A percentile compares a stretch with the other conserved stretches of the same genome.
phyloP scores from a whole-genome alignment of 1,139 yeast genomes.

The Sugiyamaella paludigena region DNA sequence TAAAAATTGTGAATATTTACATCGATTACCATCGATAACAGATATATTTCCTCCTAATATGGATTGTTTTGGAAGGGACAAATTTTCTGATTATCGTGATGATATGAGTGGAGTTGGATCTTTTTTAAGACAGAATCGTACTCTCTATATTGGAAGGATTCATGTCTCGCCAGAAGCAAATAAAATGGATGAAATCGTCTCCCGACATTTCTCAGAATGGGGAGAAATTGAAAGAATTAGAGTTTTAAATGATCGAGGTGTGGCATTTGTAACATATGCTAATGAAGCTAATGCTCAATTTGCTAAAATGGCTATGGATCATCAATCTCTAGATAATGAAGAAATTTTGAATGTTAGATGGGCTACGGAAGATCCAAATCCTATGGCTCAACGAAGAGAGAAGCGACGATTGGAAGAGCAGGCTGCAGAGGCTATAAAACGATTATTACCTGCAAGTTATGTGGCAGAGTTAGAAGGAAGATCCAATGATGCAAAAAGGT shows the following conservation, averaged over 20 bases:
- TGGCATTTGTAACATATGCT: conserved; percentile 76
- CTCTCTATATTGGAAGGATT: conserved; percentile 76
- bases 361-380: conserved; percentile 90
- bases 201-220: conserved; percentile 63
- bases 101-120: conserved; percentile 96
- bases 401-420: conserved; percentile 40
- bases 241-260: conserved; percentile 59
- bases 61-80: conserved; percentile 94
- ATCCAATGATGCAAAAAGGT: conserved; percentile 13
- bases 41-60: conserved; percentile 57
- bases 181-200: conserved; percentile 45
- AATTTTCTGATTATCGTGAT: conserved; percentile 75
- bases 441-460: conserved; percentile 34
- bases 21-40: conserved; percentile 61
- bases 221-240: conserved; percentile 72
- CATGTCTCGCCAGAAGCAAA: conserved; percentile 33
- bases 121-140: conserved; percentile 64
- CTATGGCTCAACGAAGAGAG: conserved; percentile 56
- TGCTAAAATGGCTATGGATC: conserved; percentile 90
- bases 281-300: conserved; percentile 79
- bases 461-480: conserved; percentile 32
- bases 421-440: conserved; percentile 41
- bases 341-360: conserved; percentile 74
- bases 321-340: conserved; percentile 64
- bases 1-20: conserved; percentile 68